Percentiles rank a stretch among this genome's conserved stretches.
Conservation (phyloP, 257 asterid genomes). For the Cruciata laevipes region DNA sequence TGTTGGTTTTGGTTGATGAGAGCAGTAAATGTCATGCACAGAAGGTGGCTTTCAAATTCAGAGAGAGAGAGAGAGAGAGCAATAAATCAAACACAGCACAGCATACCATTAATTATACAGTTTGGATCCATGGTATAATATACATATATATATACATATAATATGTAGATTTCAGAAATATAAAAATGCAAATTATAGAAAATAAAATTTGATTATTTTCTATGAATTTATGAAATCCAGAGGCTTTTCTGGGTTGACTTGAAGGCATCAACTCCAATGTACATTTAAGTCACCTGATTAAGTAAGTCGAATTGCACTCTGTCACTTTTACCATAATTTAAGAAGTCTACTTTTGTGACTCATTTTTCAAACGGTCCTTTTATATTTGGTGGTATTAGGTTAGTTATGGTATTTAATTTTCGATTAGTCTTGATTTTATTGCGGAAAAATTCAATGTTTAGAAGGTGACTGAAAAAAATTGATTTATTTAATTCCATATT, state of each 20-base stretch:
- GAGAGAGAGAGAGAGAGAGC: constrained; percentile 8
- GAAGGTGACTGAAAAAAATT: no score
- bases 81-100: constrained; percentile 22
- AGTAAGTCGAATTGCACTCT: constrained; percentile 16
- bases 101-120: constrained; percentile 12
- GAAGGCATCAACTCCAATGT: constrained; percentile 46
- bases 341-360: constrained; percentile 16
- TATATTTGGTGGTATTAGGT: neutral
- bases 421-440: neutral
- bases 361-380: constrained; percentile 12
- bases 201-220: neutral
- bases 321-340: constrained; percentile 21
- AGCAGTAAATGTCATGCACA: constrained; percentile 40
- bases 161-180: neutral
- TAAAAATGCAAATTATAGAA: no score
- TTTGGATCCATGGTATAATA: constrained; percentile 12
- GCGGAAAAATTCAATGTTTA: neutral
- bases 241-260: constrained; percentile 47
- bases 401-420: no score
- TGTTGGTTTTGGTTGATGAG: constrained; percentile 11
- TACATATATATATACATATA: no score
- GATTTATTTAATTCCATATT: no score
- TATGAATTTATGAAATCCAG: constrained; percentile 33
- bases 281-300: constrained; percentile 41
- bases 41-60: constrained; percentile 35